A percentile compares a stretch with the other conserved stretches of the same genome.
These are phyloP conservation scores for Saturnispora quitensis DNA, from an alignment of 805 yeast species.

Conservation along the genomic window DNA sequence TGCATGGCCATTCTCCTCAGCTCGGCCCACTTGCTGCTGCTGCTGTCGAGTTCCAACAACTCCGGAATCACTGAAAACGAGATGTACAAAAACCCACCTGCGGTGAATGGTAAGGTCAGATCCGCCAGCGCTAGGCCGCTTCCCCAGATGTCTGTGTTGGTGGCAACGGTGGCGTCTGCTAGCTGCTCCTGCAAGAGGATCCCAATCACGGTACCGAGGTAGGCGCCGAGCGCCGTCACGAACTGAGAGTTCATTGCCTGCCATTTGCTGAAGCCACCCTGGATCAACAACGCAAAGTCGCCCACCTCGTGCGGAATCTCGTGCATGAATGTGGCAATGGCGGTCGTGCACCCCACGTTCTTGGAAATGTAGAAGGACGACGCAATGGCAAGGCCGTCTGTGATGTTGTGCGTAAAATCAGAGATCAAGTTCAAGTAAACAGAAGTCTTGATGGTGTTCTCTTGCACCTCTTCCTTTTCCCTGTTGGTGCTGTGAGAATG, in stretches of 20 bases:
- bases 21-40: constrained; percentile 31
- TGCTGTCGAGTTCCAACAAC: constrained; percentile 37
- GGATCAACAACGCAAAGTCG: constrained; percentile 63
- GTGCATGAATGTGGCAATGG: constrained; percentile 63
- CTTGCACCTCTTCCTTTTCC: constrained; percentile 17
- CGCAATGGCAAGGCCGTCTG: constrained; percentile 70
- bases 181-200: constrained; percentile 39
- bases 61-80: constrained; percentile 76
- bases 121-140: constrained; percentile 24
- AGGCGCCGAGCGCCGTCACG: constrained; percentile 56
- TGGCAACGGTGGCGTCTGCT: constrained; percentile 5
- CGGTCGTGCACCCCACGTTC: constrained; percentile 56
- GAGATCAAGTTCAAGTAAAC: constrained; percentile 61
- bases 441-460: constrained; percentile 33
- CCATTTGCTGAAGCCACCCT: constrained; percentile 58
- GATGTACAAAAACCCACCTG: constrained; percentile 69
- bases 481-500: constrained; percentile 30
- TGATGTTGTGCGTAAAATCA: constrained; percentile 64
- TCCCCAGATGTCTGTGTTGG: constrained; percentile 10
- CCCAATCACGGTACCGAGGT: constrained; percentile 57
- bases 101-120: constrained; percentile 58
- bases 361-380: constrained; percentile 57
- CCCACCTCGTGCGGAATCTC: constrained; percentile 80
- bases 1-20: constrained; percentile 36
- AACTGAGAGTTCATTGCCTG: constrained; percentile 62